Percentiles rank a stretch among this genome's conserved stretches.
phyloP scores from a whole-genome alignment of 179 eudicot species.

The Camellia oleifera region DNA sequence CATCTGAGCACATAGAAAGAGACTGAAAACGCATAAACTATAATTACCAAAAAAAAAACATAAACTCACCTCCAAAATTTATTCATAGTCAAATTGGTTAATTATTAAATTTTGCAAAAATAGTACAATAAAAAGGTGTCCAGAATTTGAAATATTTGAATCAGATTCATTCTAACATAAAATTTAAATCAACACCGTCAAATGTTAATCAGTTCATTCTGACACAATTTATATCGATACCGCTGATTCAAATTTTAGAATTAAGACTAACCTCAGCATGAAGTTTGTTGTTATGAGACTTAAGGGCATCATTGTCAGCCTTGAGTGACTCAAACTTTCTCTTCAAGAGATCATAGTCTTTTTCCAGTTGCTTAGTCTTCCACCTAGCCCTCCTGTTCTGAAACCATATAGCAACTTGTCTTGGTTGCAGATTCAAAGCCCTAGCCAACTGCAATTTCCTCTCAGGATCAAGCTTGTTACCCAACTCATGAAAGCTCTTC shows the following conservation, averaged over 20 bases:
- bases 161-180: no score
- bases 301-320: conserved; percentile 76
- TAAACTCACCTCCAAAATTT: neutral
- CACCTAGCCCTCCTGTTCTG: conserved; percentile 83
- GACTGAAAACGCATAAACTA: no score
- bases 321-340: conserved; percentile 63
- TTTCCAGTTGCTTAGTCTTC: conserved; percentile 89
- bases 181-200: no score
- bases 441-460: conserved; percentile 70
- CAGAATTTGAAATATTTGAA: no score
- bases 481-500: conserved; percentile 65
- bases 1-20: no score
- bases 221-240: no score
- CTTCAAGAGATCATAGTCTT: conserved; percentile 60
- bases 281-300: conserved; percentile 61
- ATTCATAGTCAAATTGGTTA: neutral
- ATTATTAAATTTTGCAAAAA: no score
- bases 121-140: no score
- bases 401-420: conserved; percentile 87
- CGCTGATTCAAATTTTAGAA: no score
- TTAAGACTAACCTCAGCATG: conserved; percentile 51
- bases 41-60: no score
- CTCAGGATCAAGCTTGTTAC: conserved; percentile 76
- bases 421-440: conserved; percentile 71
- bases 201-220: no score